Percentiles rank a stretch among this genome's conserved stretches.
These are phyloP conservation scores for Ustilago hordei DNA, from an alignment of 1,284 basidiomycete genomes.

Conservation along the genomic window DNA sequence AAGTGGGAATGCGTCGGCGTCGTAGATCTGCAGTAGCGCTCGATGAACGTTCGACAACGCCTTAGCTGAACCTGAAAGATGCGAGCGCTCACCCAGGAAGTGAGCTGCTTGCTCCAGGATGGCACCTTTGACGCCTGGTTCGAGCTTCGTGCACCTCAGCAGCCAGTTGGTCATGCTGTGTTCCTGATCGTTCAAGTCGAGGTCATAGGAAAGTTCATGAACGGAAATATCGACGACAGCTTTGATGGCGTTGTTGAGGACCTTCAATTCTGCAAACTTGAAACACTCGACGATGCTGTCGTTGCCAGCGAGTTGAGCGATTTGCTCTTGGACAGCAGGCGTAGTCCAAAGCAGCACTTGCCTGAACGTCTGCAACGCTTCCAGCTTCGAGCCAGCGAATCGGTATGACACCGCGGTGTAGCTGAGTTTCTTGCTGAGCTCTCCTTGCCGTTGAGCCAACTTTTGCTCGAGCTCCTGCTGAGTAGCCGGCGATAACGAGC, in stretches of 20 bases:
- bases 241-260: constrained; percentile 17
- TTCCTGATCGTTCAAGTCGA: constrained; percentile 18
- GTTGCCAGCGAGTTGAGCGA: constrained; percentile 9
- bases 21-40: constrained; percentile 34
- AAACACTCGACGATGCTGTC: constrained; percentile 31
- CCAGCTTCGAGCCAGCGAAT: constrained; percentile 28
- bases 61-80: constrained; percentile 38
- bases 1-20: constrained; percentile 28
- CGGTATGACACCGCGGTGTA: constrained; percentile 49
- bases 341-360: constrained; percentile 17
- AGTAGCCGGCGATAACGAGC: not conserved
- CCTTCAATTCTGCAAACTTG: constrained; percentile 16
- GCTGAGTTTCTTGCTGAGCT: constrained; percentile 41
- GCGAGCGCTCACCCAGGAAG: constrained; percentile 41
- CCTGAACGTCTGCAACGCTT: constrained; percentile 28
- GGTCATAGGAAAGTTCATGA: constrained; percentile 38
- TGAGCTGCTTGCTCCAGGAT: constrained; percentile 46
- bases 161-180: constrained; percentile 35
- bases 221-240: constrained; percentile 48
- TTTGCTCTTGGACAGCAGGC: not conserved
- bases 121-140: constrained; percentile 23
- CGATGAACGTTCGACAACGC: constrained; percentile 33
- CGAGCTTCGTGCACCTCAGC: not conserved
- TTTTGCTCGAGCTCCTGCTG: constrained; percentile 16
- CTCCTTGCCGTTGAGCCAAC: constrained; percentile 16